Conservation (phyloP, 2,329 filamentous ascomycete genomes). For the Cadophora luteo-olivacea region DNA sequence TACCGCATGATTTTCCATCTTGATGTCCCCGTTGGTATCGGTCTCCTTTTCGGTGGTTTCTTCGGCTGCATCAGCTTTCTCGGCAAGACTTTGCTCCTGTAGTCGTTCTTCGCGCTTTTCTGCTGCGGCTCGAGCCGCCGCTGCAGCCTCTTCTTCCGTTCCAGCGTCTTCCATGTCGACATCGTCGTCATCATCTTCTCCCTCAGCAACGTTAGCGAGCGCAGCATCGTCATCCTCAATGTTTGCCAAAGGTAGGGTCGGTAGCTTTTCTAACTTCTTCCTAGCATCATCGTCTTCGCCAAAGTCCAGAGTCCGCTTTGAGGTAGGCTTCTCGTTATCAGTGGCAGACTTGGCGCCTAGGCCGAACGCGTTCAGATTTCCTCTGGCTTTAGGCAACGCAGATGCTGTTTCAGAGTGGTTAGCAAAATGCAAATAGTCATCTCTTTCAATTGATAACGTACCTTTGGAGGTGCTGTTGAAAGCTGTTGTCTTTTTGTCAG, state of each 20-base stretch:
- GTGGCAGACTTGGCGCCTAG: conserved; percentile 70
- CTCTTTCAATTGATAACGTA: conserved; percentile 37
- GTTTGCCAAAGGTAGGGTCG: conserved; percentile 73
- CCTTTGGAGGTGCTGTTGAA: conserved; percentile 50
- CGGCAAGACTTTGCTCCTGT: conserved; percentile 50
- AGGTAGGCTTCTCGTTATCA: conserved; percentile 69
- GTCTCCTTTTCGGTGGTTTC: conserved; percentile 52
- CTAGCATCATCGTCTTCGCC: conserved; percentile 87
- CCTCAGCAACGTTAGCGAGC: conserved; percentile 65
- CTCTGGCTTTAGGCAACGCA: conserved; percentile 69
- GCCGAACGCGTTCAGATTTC: conserved; percentile 84
- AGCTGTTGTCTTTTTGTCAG: conserved; percentile 51
- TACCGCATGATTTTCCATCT: conserved; percentile 45
- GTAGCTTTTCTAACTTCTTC: conserved; percentile 90
- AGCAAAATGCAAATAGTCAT: conserved; percentile 24
- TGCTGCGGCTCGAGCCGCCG: conserved; percentile 83
- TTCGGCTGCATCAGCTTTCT: conserved; percentile 50
- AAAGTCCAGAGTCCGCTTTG: conserved; percentile 80
- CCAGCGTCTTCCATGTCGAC: conserved; percentile 77
- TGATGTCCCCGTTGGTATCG: conserved; percentile 46
- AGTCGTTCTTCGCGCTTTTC: conserved; percentile 79
- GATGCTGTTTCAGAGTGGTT: conserved; percentile 46
- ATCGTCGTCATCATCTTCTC: conserved; percentile 68
- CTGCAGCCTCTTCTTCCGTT: conserved; percentile 86
- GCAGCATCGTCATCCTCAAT: conserved; percentile 58